Evolutionary conservation across 2,329 filamentous ascomycete species (phyloP).

Genomic region (Colletotrichum plurivorum): DNA sequence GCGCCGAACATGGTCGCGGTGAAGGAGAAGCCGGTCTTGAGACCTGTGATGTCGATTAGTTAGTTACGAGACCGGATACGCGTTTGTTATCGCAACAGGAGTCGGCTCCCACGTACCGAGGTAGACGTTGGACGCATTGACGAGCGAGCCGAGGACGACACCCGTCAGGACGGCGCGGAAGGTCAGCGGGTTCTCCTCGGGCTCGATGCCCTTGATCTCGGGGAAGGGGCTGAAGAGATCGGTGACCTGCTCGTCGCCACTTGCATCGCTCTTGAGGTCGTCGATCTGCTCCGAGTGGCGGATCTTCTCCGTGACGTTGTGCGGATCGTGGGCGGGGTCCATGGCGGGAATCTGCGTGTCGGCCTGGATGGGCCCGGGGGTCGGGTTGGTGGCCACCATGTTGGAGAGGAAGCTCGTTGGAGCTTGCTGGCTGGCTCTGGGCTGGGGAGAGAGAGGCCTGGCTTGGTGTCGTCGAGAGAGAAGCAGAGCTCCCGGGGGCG

Average conservation of each 20-base stretch:
- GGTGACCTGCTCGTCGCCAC: conserved; percentile 48
- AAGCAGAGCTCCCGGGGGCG: background rate
- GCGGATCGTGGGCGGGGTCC: conserved; percentile 29
- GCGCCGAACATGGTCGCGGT: conserved; percentile 64
- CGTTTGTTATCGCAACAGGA: no score
- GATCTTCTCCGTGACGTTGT: conserved; percentile 25
- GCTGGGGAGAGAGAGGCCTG: conserved; percentile 14
- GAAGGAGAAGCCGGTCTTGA: conserved; percentile 67
- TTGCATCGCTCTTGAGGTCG: conserved; percentile 37
- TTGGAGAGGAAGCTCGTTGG: background rate
- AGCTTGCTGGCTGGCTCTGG: conserved; percentile 29
- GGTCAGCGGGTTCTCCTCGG: conserved; percentile 65
- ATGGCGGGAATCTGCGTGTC: conserved; percentile 26
- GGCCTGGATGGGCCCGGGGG: conserved; percentile 30
- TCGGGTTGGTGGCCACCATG: conserved; percentile 25
- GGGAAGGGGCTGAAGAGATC: conserved; percentile 60
- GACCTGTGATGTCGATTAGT: conserved; percentile 53
- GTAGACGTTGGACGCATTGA: conserved; percentile 75
- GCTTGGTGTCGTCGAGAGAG: conserved; percentile 18
- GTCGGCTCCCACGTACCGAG: no score
- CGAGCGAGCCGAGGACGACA: conserved; percentile 68
- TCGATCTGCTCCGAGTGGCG: conserved; percentile 31
- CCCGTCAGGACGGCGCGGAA: conserved; percentile 69
- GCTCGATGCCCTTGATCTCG: conserved; percentile 54
- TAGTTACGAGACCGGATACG: no score